These are phyloP conservation scores for Epichloe amarillans DNA, from an alignment of 2,329 filamentous ascomycete genomes.

Conservation along the genomic window DNA sequence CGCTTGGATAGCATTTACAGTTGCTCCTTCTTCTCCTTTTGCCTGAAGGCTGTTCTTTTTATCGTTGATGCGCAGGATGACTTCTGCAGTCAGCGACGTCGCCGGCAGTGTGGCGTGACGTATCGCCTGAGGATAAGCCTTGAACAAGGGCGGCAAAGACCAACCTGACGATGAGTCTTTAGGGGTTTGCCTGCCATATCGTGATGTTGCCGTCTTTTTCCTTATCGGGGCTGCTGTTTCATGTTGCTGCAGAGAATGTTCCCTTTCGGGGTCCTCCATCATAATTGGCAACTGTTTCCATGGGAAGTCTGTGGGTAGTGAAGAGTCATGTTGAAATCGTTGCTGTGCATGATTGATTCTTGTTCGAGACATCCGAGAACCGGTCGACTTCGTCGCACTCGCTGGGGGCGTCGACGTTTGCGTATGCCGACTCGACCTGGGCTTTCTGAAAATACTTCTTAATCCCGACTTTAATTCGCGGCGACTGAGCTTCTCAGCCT, in stretches of 20 bases:
- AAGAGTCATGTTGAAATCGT: slow-evolving; percentile 10
- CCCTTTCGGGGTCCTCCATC: slow-evolving; percentile 5
- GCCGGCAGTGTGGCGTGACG: slow-evolving; percentile 60
- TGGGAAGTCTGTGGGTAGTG: slow-evolving; percentile 16
- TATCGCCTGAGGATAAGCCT: slow-evolving; percentile 73
- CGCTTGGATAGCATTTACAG: not conserved
- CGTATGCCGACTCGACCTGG: slow-evolving; percentile 23
- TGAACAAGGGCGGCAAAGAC: slow-evolving; percentile 67
- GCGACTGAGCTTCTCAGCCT: slow-evolving; percentile 25
- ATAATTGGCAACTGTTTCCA: slow-evolving; percentile 22
- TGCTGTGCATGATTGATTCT: slow-evolving; percentile 29
- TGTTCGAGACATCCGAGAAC: slow-evolving; percentile 27
- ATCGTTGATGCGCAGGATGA: slow-evolving; percentile 49
- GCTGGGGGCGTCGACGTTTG: slow-evolving; percentile 18
- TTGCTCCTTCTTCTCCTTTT: slow-evolving; percentile 7
- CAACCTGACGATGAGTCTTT: slow-evolving; percentile 32
- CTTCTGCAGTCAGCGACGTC: slow-evolving; percentile 54
- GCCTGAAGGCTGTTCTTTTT: slow-evolving; percentile 22
- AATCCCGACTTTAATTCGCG: slow-evolving; percentile 40
- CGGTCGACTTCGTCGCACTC: slow-evolving; percentile 19
- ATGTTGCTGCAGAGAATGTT: slow-evolving; percentile 5
- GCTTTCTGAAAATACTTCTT: slow-evolving; percentile 36
- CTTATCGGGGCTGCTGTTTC: slow-evolving; percentile 6
- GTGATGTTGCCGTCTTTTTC: slow-evolving; percentile 6
- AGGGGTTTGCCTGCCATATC: slow-evolving; percentile 7